Percentiles rank a stretch among this genome's conserved stretches.
Conservation (phyloP, 73 alveolate genomes). For the Paramecium bursaria region DNA sequence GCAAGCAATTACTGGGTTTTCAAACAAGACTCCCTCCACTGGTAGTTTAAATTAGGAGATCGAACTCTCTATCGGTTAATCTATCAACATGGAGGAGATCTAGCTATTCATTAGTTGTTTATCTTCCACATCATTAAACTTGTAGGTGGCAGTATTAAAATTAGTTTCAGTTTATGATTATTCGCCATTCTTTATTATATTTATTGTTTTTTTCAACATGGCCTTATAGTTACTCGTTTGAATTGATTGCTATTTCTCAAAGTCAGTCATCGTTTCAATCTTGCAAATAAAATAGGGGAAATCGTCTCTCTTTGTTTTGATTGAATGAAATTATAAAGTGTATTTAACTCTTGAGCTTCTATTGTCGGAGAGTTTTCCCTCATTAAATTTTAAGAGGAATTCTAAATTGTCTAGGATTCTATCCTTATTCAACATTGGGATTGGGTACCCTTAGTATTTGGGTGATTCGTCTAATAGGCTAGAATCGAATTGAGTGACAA, state of each 20-base stretch:
- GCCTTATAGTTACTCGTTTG: not conserved
- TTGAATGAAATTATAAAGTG: not conserved
- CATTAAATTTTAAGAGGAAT: conserved; percentile 1
- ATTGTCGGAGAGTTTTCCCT: too few relatives aligned
- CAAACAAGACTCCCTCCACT: not conserved
- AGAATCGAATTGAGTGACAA: not conserved
- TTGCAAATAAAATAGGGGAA: conserved; percentile 4
- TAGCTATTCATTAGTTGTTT: not conserved
- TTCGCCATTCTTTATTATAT: conserved; percentile 13
- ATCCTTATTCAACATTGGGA: not conserved
- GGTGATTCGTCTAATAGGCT: not conserved
- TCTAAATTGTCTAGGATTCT: not conserved
- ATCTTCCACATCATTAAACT: not conserved
- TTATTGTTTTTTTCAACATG: not conserved
- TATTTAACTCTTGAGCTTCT: not conserved
- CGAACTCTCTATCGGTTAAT: not conserved
- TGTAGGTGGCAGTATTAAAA: not conserved
- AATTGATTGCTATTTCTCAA: conserved; percentile 11
- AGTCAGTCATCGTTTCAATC: conserved; percentile 3
- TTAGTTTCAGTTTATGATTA: not conserved
- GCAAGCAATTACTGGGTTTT: conserved; percentile 14
- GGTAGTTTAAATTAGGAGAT: not conserved
- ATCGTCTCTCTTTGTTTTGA: not conserved
- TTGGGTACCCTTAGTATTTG: not conserved
- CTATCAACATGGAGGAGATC: not conserved